phyloP scores from a whole-genome alignment of 495 filamentous ascomycete species.

The Thermothielavioides terrestris region DNA sequence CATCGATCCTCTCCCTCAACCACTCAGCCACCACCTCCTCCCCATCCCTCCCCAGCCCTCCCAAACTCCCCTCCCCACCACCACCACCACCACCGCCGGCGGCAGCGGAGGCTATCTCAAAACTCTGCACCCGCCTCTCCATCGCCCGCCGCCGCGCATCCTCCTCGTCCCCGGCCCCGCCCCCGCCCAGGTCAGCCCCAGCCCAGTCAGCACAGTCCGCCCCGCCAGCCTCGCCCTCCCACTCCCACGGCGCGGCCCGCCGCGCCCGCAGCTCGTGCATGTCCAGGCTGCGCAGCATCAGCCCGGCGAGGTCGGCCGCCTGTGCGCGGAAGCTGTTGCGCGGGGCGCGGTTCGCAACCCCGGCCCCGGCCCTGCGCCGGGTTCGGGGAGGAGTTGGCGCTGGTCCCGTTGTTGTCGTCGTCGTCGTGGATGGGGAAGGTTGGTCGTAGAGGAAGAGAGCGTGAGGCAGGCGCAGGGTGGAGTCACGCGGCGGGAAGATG shows the following conservation, averaged over 20 bases:
- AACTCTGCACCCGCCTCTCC: slow-evolving; percentile 7
- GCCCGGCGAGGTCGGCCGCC: slow-evolving; percentile 24
- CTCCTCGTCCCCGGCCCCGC: not conserved
- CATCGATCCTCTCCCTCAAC: slow-evolving; percentile 20
- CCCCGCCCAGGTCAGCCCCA: too few species aligned
- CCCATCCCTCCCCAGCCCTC: slow-evolving; percentile 9
- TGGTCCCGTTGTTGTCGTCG: too few species aligned
- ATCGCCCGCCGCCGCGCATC: not conserved
- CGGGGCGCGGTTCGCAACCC: too few species aligned
- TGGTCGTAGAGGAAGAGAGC: slow-evolving; percentile 29
- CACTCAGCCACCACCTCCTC: slow-evolving; percentile 18
- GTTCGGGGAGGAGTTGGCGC: too few species aligned
- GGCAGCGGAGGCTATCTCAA: not conserved
- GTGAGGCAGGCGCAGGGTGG: slow-evolving; percentile 30
- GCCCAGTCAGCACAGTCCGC: too few species aligned
- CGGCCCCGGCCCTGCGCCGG: too few species aligned
- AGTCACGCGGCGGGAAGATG: slow-evolving; percentile 28
- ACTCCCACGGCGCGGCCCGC: slow-evolving; percentile 16
- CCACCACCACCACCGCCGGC: not conserved
- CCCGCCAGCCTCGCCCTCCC: slow-evolving; percentile 6
- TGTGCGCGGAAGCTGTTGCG: slow-evolving; percentile 33
- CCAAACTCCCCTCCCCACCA: not conserved
- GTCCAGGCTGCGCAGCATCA: slow-evolving; percentile 33
- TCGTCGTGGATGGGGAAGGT: not conserved
- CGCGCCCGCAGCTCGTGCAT: slow-evolving; percentile 26